Conservation (phyloP, 768 basidiomycete species). For the Zangia roseola region DNA sequence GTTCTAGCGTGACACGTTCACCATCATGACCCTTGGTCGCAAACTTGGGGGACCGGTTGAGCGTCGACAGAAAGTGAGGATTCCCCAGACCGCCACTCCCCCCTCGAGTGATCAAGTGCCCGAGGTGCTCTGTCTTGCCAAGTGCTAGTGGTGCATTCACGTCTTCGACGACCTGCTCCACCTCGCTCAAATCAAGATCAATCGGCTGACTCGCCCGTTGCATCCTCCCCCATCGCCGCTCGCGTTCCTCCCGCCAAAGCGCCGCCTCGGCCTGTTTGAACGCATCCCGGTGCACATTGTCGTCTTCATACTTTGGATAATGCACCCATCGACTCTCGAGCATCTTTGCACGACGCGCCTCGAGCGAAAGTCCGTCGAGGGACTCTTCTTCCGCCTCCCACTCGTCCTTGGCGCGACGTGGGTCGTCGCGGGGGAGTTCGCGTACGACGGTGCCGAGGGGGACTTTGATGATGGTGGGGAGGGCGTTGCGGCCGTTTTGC, state of each 20-base stretch:
- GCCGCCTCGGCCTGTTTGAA: constrained; percentile 72
- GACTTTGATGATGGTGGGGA: constrained; percentile 74
- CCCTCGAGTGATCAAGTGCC: constrained; percentile 71
- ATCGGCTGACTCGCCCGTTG: constrained; percentile 46
- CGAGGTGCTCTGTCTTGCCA: constrained; percentile 49
- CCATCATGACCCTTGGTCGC: constrained; percentile 74
- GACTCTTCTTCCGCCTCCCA: constrained; percentile 74
- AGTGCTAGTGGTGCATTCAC: constrained; percentile 58
- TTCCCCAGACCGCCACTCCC: constrained; percentile 87
- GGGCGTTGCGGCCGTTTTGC: constrained; percentile 77
- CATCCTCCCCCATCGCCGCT: constrained; percentile 47
- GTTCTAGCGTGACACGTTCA: constrained; percentile 73
- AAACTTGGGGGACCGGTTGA: constrained; percentile 81
- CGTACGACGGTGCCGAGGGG: constrained; percentile 89
- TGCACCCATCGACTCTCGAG: constrained; percentile 74
- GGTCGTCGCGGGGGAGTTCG: constrained; percentile 67
- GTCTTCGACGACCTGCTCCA: constrained; percentile 34
- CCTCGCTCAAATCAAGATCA: constrained; percentile 61
- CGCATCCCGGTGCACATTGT: constrained; percentile 58
- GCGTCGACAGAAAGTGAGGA: constrained; percentile 71
- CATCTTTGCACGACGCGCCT: constrained; percentile 55
- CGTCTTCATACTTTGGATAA: constrained; percentile 65
- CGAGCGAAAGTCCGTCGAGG: constrained; percentile 44
- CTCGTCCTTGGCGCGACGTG: constrained; percentile 59
- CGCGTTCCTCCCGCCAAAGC: constrained; percentile 60